phyloP scores from a whole-genome alignment of 768 basidiomycete genomes.

The Termitomyces sp. region DNA sequence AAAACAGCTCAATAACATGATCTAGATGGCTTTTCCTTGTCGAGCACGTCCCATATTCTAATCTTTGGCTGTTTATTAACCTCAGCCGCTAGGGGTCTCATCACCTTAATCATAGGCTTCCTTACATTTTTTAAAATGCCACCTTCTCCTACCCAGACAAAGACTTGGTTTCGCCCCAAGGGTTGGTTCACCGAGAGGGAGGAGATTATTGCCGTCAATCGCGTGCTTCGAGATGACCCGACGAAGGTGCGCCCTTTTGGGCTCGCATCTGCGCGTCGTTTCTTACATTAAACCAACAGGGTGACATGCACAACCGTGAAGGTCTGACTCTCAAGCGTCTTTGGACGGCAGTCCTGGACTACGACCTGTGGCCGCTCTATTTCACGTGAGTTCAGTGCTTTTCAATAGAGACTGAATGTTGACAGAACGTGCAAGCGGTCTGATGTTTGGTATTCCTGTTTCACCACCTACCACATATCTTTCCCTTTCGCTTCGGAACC shows the following conservation, averaged over 20 bases:
- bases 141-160: conserved; percentile 57
- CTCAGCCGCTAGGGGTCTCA: conserved; percentile 29
- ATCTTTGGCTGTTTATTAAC: neutral
- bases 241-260: conserved; percentile 36
- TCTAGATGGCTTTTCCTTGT: conserved; percentile 53
- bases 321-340: conserved; percentile 46
- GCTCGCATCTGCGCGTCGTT: neutral
- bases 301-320: conserved; percentile 72
- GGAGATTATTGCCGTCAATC: conserved; percentile 57
- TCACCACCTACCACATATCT: conserved; percentile 52
- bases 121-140: conserved; percentile 59
- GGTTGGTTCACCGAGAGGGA: conserved; percentile 66
- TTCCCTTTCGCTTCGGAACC: conserved; percentile 51
- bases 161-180: conserved; percentile 52
- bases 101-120: conserved; percentile 52
- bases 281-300: conserved; percentile 24
- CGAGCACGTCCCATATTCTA: conserved; percentile 29
- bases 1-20: neutral
- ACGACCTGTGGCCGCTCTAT: conserved; percentile 67
- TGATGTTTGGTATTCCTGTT: conserved; percentile 51
- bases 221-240: conserved; percentile 63
- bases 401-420: too few relatives aligned
- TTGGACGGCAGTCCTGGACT: conserved; percentile 56
- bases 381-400: conserved; percentile 35
- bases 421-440: conserved; percentile 33